Percentiles rank a stretch among this genome's conserved stretches.
phyloP scores from a whole-genome alignment of 1,284 basidiomycete genomes.

The Wallemia hederae region DNA sequence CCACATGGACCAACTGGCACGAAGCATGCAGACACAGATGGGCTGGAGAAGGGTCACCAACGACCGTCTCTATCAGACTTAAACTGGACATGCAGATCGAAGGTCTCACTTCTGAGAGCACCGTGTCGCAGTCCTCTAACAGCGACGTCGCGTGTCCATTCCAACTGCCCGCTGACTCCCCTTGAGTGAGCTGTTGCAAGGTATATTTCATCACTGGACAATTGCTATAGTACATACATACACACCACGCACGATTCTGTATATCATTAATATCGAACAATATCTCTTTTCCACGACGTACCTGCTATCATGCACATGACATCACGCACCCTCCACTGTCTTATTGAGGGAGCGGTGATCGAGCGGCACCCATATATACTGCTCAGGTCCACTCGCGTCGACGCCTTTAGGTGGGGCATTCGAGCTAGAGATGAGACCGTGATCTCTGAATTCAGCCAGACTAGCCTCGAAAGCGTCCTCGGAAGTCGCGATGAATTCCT shows the following conservation, averaged over 20 bases:
- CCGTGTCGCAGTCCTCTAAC: neutral
- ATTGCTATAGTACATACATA: too few species aligned
- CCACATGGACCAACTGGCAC: neutral
- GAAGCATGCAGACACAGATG: neutral
- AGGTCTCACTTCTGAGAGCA: neutral
- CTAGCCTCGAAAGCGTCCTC: constrained; percentile 52
- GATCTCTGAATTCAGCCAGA: constrained; percentile 65
- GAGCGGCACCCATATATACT: neutral
- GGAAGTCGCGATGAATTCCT: constrained; percentile 58
- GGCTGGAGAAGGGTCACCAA: neutral
- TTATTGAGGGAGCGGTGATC: neutral
- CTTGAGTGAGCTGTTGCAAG: neutral
- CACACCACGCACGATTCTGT: too few species aligned
- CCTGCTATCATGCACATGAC: too few species aligned
- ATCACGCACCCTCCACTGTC: neutral
- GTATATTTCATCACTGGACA: too few species aligned
- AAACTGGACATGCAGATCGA: neutral
- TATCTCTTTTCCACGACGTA: too few species aligned
- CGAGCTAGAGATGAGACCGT: constrained; percentile 37
- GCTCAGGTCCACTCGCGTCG: constrained; percentile 14
- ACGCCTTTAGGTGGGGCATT: constrained; percentile 12
- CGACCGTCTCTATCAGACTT: neutral
- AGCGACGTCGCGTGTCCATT: neutral
- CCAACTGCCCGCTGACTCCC: neutral
- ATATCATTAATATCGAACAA: too few species aligned